Evolutionary conservation across 129 eudicot genomes (phyloP).

Genomic region (Escallonia herrerae): DNA sequence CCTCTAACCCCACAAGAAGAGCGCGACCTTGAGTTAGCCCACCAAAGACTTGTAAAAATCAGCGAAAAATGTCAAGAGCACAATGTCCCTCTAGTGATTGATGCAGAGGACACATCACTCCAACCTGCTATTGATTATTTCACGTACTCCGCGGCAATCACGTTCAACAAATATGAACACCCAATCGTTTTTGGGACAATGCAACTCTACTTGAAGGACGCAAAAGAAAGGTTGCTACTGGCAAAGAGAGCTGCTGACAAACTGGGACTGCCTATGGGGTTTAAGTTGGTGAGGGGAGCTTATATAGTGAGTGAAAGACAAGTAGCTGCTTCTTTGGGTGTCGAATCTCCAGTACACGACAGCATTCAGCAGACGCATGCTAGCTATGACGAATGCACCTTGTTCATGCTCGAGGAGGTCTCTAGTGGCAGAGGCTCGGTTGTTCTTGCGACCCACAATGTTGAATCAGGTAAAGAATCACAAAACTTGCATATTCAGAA

Average conservation of each 20-base stretch:
- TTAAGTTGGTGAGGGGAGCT: slow-evolving; percentile 92
- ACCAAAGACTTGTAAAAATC: slow-evolving; percentile 49
- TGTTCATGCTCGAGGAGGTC: slow-evolving; percentile 67
- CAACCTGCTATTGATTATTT: slow-evolving; percentile 97
- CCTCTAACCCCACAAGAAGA: slow-evolving; percentile 73
- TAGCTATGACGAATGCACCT: slow-evolving; percentile 69
- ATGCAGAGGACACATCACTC: slow-evolving; percentile 85
- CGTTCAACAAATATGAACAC: slow-evolving; percentile 32
- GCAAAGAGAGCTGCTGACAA: slow-evolving; percentile 72
- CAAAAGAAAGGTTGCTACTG: slow-evolving; percentile 53
- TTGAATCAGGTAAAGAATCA: slow-evolving; percentile 66
- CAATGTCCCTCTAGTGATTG: slow-evolving; percentile 67
- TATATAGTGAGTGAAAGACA: slow-evolving; percentile 64
- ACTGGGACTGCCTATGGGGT: slow-evolving; percentile 79
- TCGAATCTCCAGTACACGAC: slow-evolving; percentile 70
- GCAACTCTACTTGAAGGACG: slow-evolving; percentile 82
- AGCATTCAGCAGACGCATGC: slow-evolving; percentile 50
- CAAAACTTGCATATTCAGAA: too few relatives aligned
- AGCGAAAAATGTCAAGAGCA: slow-evolving; percentile 44
- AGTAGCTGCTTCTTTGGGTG: slow-evolving; percentile 55
- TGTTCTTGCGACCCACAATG: slow-evolving; percentile 87
- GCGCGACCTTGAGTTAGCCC: slow-evolving; percentile 57
- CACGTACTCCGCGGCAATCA: slow-evolving; percentile 54
- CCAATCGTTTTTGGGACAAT: slow-evolving; percentile 61
- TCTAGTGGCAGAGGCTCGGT: slow-evolving; percentile 56